Conservation (phyloP, 192 early-diverging fungal genomes). For the Funneliformis geosporum region DNA sequence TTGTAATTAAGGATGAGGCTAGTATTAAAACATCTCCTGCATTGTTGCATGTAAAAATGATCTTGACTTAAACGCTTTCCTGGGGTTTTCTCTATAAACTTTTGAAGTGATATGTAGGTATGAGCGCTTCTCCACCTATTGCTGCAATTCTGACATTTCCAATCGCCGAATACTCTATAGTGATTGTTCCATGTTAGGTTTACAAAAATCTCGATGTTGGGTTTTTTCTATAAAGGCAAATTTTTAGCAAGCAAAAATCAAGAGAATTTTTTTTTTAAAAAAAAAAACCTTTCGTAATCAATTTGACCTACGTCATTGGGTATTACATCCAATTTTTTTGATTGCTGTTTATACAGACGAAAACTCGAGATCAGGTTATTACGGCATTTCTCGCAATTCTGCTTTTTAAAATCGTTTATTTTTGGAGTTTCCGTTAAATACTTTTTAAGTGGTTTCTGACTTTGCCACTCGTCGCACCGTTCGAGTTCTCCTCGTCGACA, state of each 20-base stretch:
- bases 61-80: background rate
- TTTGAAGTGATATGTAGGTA: slow-evolving; percentile 14
- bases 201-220: background rate
- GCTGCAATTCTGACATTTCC: slow-evolving; percentile 1
- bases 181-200: background rate
- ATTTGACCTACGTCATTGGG: no score
- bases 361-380: background rate
- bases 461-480: background rate
- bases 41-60: slow-evolving; percentile 26
- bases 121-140: slow-evolving; percentile 13
- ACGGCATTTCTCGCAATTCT: background rate
- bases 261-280: background rate
- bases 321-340: background rate
- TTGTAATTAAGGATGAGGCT: no score
- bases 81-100: slow-evolving; percentile 1
- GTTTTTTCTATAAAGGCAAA: background rate
- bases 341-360: background rate
- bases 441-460: background rate
- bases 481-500: background rate
- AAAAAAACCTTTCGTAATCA: background rate
- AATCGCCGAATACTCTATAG: slow-evolving; percentile 25
- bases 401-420: background rate
- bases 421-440: background rate
- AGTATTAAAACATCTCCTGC: slow-evolving; percentile 11
- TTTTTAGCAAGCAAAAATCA: background rate